Conservation (phyloP, 2,329 filamentous ascomycete genomes). For the Botrytis galanthina region DNA sequence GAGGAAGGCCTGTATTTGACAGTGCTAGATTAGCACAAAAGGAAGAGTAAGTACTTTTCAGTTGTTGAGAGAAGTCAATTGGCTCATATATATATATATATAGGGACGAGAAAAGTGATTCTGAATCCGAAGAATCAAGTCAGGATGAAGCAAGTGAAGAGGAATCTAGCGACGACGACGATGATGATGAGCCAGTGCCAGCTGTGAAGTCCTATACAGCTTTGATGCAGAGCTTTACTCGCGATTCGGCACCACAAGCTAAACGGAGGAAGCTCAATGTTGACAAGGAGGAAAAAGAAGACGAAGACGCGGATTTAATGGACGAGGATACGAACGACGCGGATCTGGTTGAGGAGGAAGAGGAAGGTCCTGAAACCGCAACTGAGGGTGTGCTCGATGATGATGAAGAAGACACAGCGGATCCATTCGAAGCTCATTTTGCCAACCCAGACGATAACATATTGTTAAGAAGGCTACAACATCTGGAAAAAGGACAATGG, state of each 20-base stretch:
- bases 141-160: conserved; percentile 45
- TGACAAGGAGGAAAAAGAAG: conserved; percentile 23
- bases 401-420: conserved; percentile 52
- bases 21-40: conserved; percentile 47
- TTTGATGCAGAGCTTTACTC: conserved; percentile 56
- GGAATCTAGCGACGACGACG: conserved; percentile 46
- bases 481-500: conserved; percentile 52
- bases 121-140: conserved; percentile 42
- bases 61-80: not conserved
- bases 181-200: conserved; percentile 40
- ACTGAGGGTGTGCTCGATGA: conserved; percentile 40
- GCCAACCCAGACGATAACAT: conserved; percentile 61
- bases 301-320: conserved; percentile 26
- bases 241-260: conserved; percentile 46
- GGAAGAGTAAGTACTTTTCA: conserved; percentile 37
- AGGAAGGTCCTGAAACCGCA: conserved; percentile 45
- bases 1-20: conserved; percentile 46
- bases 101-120: conserved; percentile 33
- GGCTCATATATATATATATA: conserved; percentile 20
- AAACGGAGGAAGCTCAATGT: conserved; percentile 58
- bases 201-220: conserved; percentile 53
- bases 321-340: conserved; percentile 27
- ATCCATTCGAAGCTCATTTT: conserved; percentile 83
- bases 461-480: conserved; percentile 53
- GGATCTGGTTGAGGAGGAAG: conserved; percentile 50